These are phyloP conservation scores for Candida sp. DNA, from an alignment of 1,139 yeast species.

Conservation along the genomic window DNA sequence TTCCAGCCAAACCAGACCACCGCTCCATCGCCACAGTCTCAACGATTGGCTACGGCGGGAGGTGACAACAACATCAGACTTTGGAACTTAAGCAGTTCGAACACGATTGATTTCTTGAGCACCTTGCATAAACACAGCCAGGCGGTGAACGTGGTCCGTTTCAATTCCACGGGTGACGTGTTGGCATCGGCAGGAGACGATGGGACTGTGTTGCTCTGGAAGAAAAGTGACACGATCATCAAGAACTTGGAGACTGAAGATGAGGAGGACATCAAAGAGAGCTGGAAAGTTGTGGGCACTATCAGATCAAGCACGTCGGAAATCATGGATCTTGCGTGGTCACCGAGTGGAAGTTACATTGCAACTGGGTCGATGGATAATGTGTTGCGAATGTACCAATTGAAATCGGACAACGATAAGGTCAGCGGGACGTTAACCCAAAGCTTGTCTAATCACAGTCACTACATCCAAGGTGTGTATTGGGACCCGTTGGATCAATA, in stretches of 20 bases:
- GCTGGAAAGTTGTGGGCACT: constrained; percentile 54
- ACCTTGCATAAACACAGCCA: constrained; percentile 89
- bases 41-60: constrained; percentile 84
- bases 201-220: constrained; percentile 87
- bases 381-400: constrained; percentile 65
- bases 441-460: constrained; percentile 75
- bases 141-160: constrained; percentile 92
- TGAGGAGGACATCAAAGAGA: constrained; percentile 63
- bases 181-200: constrained; percentile 97
- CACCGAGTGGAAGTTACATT: constrained; percentile 76
- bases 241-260: constrained; percentile 56
- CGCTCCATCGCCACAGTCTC: background rate
- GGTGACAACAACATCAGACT: constrained; percentile 91
- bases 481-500: constrained; percentile 91
- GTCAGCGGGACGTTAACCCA: constrained; percentile 61
- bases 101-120: constrained; percentile 60
- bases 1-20: constrained; percentile 59
- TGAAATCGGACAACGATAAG: constrained; percentile 22
- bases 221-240: constrained; percentile 53
- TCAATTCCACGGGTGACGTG: constrained; percentile 65
- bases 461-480: constrained; percentile 93
- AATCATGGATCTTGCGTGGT: constrained; percentile 91
- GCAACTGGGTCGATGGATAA: constrained; percentile 96
- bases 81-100: constrained; percentile 39
- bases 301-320: constrained; percentile 72